Evolutionary conservation across 805 yeast genomes (phyloP), one percentile per base, ranked within the genome.

Genomic region (Tetrapisispora nanseiensis): DNA sequence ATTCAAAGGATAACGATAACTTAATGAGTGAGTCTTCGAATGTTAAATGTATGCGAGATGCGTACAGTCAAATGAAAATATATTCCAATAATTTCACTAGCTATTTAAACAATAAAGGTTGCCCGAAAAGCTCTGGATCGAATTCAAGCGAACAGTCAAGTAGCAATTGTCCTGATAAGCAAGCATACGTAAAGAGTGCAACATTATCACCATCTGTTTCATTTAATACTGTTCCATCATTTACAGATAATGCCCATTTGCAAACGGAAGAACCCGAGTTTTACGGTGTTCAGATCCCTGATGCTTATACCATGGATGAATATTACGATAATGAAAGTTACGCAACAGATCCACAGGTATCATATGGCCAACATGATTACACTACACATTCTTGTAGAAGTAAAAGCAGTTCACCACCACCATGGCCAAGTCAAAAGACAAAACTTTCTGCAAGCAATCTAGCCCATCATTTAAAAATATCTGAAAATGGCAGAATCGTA

Each of bases 221-320:
- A 2, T 61, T 62, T 41, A 55, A 62, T 39, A 62, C 67, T 1
- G 65, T 61, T 1, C 67, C 67, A 5, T 46, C 49, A 6, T 44
- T 47, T 15, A 43, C 47, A 11, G 56, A 59, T 19, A 40, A 37
- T 19, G 46, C 49, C 1, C 16, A 32, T 18, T 46, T 48, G 11
- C 51, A 52, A 2, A 54, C 52, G 10, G 46, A 41, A 11, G 52
- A 50, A 18, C 29, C 32, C 6, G 57, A 53, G 13, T 57, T 58
- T 42, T 54, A 49, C 2, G 60, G 59, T 15, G 61, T 55, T 6
- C 59, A 57, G 16, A 45, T 53, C 12, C 51, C 54, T 13, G 44
- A 50, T n/a, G 53, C 55, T 15, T 59, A 51, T 36, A 55, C 65
- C 0, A 56, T 59, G 54, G 65, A 61, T 11, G 63, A 59, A 42